These are phyloP conservation scores for Wickerhamomyces chambardii DNA, from an alignment of 805 yeast species.

Conservation along the genomic window DNA sequence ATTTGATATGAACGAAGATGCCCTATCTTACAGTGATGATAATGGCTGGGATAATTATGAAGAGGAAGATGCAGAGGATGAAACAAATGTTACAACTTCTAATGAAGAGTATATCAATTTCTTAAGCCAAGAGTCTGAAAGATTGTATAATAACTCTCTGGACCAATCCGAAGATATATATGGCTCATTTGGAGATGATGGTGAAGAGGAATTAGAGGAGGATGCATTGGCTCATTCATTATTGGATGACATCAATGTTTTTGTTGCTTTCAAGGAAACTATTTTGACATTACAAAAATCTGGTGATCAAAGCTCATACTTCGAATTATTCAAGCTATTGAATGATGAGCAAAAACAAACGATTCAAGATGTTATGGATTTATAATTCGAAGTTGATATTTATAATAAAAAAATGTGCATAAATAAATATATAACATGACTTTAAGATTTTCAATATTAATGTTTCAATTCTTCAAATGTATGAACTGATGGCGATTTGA, in stretches of 20 bases:
- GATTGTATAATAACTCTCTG: constrained; percentile 22
- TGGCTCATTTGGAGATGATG: constrained; percentile 17
- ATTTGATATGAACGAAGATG: constrained; percentile 21
- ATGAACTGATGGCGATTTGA: no score
- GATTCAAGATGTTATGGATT: constrained; percentile 21
- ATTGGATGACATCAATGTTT: constrained; percentile 69
- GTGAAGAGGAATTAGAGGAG: constrained; percentile 69
- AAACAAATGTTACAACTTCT: constrained; percentile 19
- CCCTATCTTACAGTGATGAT: constrained; percentile 19
- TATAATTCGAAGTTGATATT: constrained; percentile 8
- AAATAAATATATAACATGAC: no score
- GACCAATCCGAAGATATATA: constrained; percentile 12
- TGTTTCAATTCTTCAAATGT: no score
- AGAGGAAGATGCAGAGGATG: constrained; percentile 21
- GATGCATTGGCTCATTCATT: constrained; percentile 77
- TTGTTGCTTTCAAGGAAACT: constrained; percentile 51
- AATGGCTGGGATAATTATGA: constrained; percentile 26
- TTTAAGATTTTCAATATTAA: no score
- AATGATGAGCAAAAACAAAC: constrained; percentile 25
- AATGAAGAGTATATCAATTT: constrained; percentile 40
- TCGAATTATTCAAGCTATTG: constrained; percentile 32
- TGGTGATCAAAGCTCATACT: constrained; percentile 36
- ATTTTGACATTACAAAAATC: constrained; percentile 37
- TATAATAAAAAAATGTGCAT: no score
- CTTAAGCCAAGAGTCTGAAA: constrained; percentile 33